phyloP scores from a whole-genome alignment of 169 alveolate species.

The Eimeria tenella region DNA sequence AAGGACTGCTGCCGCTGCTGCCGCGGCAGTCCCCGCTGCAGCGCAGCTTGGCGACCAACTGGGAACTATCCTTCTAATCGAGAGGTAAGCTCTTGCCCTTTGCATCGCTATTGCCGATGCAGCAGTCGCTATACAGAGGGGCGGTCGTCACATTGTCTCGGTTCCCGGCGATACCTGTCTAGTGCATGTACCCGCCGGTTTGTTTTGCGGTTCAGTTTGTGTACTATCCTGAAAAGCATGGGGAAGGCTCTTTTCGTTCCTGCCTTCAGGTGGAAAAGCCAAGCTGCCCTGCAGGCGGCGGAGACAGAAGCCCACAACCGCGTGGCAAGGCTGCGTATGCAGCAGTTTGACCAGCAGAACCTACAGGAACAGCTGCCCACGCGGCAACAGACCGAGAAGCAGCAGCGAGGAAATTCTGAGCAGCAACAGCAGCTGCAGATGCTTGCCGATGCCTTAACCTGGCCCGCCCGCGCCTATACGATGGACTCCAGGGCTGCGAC shows the following conservation, averaged over 20 bases:
- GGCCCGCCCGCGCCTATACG: conserved; percentile 14
- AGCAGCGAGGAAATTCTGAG: background rate
- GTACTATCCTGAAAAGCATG: background rate
- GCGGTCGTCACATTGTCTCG: background rate
- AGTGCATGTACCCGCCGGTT: no score
- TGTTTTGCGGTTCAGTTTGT: no score
- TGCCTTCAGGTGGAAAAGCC: conserved; percentile 5
- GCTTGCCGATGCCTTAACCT: background rate
- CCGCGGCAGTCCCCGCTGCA: conserved; percentile 23
- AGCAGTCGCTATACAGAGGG: no score
- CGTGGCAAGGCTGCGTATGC: background rate
- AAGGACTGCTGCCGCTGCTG: conserved; percentile 11
- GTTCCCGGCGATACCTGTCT: background rate
- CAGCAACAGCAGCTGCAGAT: background rate
- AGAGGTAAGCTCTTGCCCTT: background rate
- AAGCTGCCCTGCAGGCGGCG: conserved; percentile 2
- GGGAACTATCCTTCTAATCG: background rate
- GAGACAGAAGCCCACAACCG: conserved; percentile 7
- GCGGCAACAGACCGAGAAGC: background rate
- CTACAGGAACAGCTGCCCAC: no score
- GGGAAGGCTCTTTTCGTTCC: background rate
- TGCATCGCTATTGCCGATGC: background rate
- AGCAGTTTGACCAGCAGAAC: background rate
- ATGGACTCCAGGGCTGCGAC: conserved; percentile 11
- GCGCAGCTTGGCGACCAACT: background rate